Evolutionary conservation across 495 filamentous ascomycete species (phyloP).

Genomic region (Podospora sp.): DNA sequence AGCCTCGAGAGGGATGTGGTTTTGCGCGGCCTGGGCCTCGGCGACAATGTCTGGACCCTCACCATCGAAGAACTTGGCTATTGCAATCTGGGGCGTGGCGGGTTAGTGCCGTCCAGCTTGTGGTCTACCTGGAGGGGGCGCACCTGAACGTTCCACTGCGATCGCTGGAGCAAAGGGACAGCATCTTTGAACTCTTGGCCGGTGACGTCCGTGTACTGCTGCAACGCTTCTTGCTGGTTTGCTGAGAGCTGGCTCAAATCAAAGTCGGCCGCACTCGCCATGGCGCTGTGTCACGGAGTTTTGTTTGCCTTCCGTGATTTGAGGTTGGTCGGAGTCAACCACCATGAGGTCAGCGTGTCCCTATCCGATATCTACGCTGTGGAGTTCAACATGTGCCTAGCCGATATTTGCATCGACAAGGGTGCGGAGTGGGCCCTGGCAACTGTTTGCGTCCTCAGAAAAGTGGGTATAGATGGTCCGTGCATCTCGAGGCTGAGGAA

Average conservation of each 20-base stretch:
- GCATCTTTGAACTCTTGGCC: slow-evolving; percentile 78
- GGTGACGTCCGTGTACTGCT: slow-evolving; percentile 87
- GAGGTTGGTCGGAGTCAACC: neutral
- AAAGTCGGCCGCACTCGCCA: slow-evolving; percentile 44
- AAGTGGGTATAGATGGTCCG: slow-evolving; percentile 3
- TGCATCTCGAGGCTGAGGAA: slow-evolving; percentile 17
- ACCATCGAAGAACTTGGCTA: slow-evolving; percentile 96
- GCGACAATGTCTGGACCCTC: slow-evolving; percentile 82
- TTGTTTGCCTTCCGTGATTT: neutral
- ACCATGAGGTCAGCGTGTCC: slow-evolving; percentile 20
- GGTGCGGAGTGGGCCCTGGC: no score
- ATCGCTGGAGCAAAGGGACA: slow-evolving; percentile 76
- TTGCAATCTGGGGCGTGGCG: slow-evolving; percentile 68
- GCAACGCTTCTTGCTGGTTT: slow-evolving; percentile 75
- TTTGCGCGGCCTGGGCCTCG: slow-evolving; percentile 67
- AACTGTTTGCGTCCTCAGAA: neutral
- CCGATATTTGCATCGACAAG: neutral
- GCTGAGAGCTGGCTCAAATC: slow-evolving; percentile 73
- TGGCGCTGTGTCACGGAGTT: slow-evolving; percentile 18
- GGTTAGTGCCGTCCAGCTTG: neutral
- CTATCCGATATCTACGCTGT: neutral
- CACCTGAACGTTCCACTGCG: slow-evolving; percentile 96
- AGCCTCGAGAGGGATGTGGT: slow-evolving; percentile 58
- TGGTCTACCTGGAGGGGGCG: slow-evolving; percentile 18
- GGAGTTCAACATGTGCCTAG: neutral